Evolutionary conservation across 2,329 filamentous ascomycete genomes (phyloP), one percentile per base, ranked within the genome.

Genomic region (Penicillium polonicum): DNA sequence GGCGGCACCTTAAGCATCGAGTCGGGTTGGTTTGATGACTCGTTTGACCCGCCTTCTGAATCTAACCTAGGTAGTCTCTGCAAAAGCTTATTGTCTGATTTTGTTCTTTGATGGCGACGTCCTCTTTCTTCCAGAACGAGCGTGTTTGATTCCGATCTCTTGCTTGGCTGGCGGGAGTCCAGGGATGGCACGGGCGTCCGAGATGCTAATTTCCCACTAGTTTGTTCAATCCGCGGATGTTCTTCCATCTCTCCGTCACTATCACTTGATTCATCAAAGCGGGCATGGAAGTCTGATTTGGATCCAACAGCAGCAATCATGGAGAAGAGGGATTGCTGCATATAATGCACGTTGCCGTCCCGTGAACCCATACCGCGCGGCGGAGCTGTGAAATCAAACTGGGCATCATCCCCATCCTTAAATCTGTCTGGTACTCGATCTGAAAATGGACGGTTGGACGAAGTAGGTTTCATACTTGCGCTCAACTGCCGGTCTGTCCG

Each of bases 301-400:
- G 91, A 92, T 7, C 92, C 91, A 38, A 91, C 91, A 17, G 91
- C 91, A 7, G 92, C 90, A 65, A 97, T 92, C 76, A 97, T 85
- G 53, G 91, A 92, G 73, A 97, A 96, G 55, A 97, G 88, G 63
- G 91, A 95, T 80, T 96, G 92, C 74, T 96, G 94, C 87, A 96
- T 91, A 69, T 92, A 91, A 60, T 81, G 76, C 48, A 79, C 71
- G 43, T 78, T 76, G 52, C 76, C 72, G 56, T 76, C 76, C 36
- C 70, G 68, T n/a, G 74, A 73, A 15, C 65, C 65, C 52, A 62
- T 62, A 41, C 65, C 69, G 35, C 63, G 68, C n/a, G 79, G 81
- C 2, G 83, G 80, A 50, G 83, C 83, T 15, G 83, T 84, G 59
- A 83, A 83, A 70, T 87, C 85, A 39, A 85, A 81, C 19, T 87